These are phyloP conservation scores for Penicillium egyptiacum DNA, from an alignment of 495 filamentous ascomycete genomes.

Conservation along the genomic window DNA sequence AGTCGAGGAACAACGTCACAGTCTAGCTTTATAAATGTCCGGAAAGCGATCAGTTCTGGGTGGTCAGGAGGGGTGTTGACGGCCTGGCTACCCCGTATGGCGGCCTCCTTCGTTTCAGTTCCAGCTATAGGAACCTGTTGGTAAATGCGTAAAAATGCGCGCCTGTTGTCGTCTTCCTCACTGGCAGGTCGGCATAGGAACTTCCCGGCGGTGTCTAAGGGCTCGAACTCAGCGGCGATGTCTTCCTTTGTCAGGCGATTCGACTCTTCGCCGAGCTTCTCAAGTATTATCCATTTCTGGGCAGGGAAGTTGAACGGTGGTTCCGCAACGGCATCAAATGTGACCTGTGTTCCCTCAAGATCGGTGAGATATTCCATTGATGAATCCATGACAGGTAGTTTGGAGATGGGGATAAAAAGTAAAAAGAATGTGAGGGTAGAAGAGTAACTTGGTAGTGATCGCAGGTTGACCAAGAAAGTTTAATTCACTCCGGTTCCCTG, in stretches of 20 bases:
- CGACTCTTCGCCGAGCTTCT: constrained; percentile 3
- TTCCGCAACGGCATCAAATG: constrained; percentile 11
- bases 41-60: constrained; percentile 8
- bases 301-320: constrained; percentile 11
- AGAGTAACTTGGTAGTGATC: constrained; percentile 7
- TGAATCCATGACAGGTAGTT: constrained; percentile 15
- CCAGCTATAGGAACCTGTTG: constrained; percentile 10
- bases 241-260: constrained; percentile 10
- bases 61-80: constrained; percentile 7
- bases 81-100: constrained; percentile 7
- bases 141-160: constrained; percentile 9
- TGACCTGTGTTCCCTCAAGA: constrained; percentile 8
- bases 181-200: constrained; percentile 11
- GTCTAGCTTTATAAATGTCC: not conserved
- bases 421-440: constrained; percentile 4
- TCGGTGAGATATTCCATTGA: constrained; percentile 11
- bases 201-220: constrained; percentile 4
- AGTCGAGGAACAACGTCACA: constrained; percentile 7
- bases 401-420: constrained; percentile 4
- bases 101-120: constrained; percentile 5
- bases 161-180: constrained; percentile 5
- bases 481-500: not conserved
- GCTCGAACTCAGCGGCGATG: constrained; percentile 5
- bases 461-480: constrained; percentile 10
- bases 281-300: constrained; percentile 12